Conservation (phyloP, 345 rosid species). For the Arabidopsis thaliana region TAIR10.1 NC_003071.7:8288501-8289000, state of each 20-base stretch:
- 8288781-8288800: conserved; percentile 94
- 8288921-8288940: conserved; percentile 80
- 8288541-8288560: conserved; percentile 98
- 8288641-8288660: conserved; percentile 99
- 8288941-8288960: conserved; percentile 99
- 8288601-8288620: conserved; percentile 93
- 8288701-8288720: conserved; percentile 99
- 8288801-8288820: conserved; percentile 88
- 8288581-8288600: conserved; percentile 98
- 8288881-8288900: conserved; percentile 99
- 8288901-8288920: conserved; percentile 98
- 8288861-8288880: conserved; percentile 97
- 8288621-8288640: conserved; percentile 99
- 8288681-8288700: conserved; percentile 85
- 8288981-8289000: conserved; percentile 87
- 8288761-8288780: conserved; percentile 79
- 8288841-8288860: conserved; percentile 99
- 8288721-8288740: conserved; percentile 89
- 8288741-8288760: conserved; percentile 65
- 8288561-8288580: conserved; percentile 93
- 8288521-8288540: conserved; percentile 97
- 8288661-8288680: conserved; percentile 94
- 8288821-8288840: conserved; percentile 99
- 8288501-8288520: conserved; percentile 98
- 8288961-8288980: conserved; percentile 97